A percentile compares a stretch with the other conserved stretches of the same genome.
Evolutionary conservation across 2,329 filamentous ascomycete genomes (phyloP).

Genomic region (Biscogniauxia sp.): DNA sequence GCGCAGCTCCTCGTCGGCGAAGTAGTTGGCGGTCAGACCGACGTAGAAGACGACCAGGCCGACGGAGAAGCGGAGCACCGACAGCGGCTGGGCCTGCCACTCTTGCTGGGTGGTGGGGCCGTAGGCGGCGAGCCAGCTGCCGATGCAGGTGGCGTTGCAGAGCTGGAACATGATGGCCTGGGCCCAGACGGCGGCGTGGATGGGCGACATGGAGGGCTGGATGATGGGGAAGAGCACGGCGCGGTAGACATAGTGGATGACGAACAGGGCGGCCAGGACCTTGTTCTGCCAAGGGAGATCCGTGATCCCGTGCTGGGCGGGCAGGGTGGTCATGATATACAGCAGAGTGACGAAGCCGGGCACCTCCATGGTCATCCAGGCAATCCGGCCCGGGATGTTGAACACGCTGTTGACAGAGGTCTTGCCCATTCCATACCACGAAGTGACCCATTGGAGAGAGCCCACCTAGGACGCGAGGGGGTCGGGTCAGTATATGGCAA

Average conservation of each 20-base stretch:
- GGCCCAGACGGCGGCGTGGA: slow-evolving; percentile 67
- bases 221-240: slow-evolving; percentile 78
- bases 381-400: slow-evolving; percentile 86
- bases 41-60: slow-evolving; percentile 75
- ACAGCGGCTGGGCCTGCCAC: slow-evolving; percentile 43
- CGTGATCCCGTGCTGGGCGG: slow-evolving; percentile 53
- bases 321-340: slow-evolving; percentile 73
- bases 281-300: slow-evolving; percentile 75
- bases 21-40: slow-evolving; percentile 78
- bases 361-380: slow-evolving; percentile 86
- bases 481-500: background rate
- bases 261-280: slow-evolving; percentile 68
- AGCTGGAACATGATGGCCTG: slow-evolving; percentile 73
- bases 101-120: slow-evolving; percentile 60
- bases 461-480: slow-evolving; percentile 54
- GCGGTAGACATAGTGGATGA: slow-evolving; percentile 88
- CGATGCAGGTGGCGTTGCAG: slow-evolving; percentile 74
- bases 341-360: slow-evolving; percentile 74
- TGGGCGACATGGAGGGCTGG: slow-evolving; percentile 89
- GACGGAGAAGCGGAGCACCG: slow-evolving; percentile 47
- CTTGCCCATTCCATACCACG: slow-evolving; percentile 90
- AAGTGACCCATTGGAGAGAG: slow-evolving; percentile 69
- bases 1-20: slow-evolving; percentile 85
- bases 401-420: slow-evolving; percentile 71
- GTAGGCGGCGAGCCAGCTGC: slow-evolving; percentile 79